Percentiles rank a stretch among this genome's conserved stretches.
These are phyloP conservation scores for Colletotrichum sp. DNA, from an alignment of 2,329 filamentous ascomycete genomes.

Conservation along the genomic window DNA sequence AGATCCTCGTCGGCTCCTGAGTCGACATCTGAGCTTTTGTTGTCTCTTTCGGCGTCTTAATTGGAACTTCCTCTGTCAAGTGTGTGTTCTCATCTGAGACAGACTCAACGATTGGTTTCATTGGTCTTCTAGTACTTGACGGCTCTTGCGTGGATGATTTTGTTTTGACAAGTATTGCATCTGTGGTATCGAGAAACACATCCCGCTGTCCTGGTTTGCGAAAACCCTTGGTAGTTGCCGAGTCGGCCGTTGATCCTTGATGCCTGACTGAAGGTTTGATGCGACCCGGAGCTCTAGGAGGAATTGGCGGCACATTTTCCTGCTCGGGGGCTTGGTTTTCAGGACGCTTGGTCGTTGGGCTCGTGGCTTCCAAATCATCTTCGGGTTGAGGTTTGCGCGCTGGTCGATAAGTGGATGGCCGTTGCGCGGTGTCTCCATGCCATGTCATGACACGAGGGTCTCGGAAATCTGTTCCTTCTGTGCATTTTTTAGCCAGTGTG, in stretches of 20 bases:
- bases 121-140: neutral
- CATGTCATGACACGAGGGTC: slow-evolving; percentile 7
- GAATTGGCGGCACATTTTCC: neutral
- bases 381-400: neutral
- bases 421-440: slow-evolving; percentile 12
- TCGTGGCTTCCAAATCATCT: neutral
- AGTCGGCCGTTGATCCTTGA: neutral
- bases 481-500: neutral
- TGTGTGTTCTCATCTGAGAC: neutral
- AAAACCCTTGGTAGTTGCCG: neutral
- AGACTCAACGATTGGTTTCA: neutral
- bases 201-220: neutral
- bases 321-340: neutral
- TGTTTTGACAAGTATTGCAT: neutral
- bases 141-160: neutral
- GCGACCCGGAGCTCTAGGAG: slow-evolving; percentile 1
- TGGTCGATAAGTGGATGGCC: slow-evolving; percentile 2
- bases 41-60: neutral
- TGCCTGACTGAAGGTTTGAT: neutral
- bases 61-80: neutral
- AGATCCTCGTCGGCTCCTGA: slow-evolving; percentile 1
- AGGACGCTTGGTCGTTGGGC: neutral
- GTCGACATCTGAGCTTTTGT: neutral
- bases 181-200: neutral
- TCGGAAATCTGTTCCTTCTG: neutral